Conservation (phyloP, 495 filamentous ascomycete genomes). For the Penicillium cataractarum region DNA sequence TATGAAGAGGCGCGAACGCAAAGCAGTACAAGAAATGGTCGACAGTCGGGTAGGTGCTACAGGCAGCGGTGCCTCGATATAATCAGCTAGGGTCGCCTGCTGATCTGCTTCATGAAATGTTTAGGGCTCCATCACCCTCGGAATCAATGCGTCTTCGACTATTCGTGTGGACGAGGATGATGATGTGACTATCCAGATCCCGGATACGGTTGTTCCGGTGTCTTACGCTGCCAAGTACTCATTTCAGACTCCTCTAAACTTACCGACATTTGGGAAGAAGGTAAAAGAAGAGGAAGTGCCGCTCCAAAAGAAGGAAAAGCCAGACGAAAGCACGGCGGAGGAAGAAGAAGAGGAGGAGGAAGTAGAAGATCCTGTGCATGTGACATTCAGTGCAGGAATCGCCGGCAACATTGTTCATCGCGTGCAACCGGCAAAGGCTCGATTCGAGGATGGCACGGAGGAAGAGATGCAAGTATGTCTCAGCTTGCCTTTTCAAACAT, state of each 20-base stretch:
- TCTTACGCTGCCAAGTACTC: slow-evolving; percentile 37
- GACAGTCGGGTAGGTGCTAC: slow-evolving; percentile 40
- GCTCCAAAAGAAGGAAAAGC: slow-evolving; percentile 20
- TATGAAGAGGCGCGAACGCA: slow-evolving; percentile 49
- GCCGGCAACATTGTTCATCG: slow-evolving; percentile 32
- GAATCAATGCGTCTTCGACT: slow-evolving; percentile 46
- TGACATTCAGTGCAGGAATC: slow-evolving; percentile 40
- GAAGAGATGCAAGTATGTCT: slow-evolving; percentile 29
- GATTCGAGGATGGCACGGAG: slow-evolving; percentile 32
- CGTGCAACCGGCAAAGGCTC: slow-evolving; percentile 24
- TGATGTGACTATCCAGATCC: slow-evolving; percentile 37
- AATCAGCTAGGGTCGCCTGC: not conserved
- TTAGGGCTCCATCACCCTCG: slow-evolving; percentile 42
- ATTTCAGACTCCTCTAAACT: slow-evolving; percentile 41
- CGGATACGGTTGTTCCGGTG: slow-evolving; percentile 21
- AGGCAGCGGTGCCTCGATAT: not conserved
- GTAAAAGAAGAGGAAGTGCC: slow-evolving; percentile 20
- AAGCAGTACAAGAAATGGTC: slow-evolving; percentile 48
- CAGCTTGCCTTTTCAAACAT: not conserved
- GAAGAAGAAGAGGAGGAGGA: slow-evolving; percentile 24
- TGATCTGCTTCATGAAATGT: not conserved
- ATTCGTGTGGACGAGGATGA: slow-evolving; percentile 38
- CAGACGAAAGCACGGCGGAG: slow-evolving; percentile 2
- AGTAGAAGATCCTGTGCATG: slow-evolving; percentile 24
- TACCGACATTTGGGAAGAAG: slow-evolving; percentile 26